Percentiles rank a stretch among this genome's conserved stretches.
These are phyloP conservation scores for Pseudogymnoascus sp. DNA, from an alignment of 2,329 filamentous ascomycete species.

Conservation along the genomic window DNA sequence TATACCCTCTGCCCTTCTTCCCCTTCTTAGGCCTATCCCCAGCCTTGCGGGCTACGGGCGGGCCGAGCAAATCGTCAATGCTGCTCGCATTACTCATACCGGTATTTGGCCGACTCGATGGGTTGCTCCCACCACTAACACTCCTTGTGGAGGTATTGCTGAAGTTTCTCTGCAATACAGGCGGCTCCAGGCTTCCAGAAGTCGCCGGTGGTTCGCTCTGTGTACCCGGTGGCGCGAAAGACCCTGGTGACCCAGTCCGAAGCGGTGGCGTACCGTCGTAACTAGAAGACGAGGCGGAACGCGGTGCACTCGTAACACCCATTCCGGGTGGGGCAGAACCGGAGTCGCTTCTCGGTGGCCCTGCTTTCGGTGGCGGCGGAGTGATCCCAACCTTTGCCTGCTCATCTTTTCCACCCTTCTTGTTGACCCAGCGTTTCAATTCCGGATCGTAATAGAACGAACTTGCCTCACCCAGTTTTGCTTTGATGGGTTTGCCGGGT, in stretches of 20 bases:
- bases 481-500: constrained; percentile 69
- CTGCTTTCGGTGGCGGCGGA: constrained; percentile 69
- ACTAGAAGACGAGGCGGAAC: background rate
- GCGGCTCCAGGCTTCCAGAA: constrained; percentile 17
- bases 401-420: constrained; percentile 68
- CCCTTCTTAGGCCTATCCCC: constrained; percentile 55
- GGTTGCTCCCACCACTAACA: constrained; percentile 28
- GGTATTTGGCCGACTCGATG: constrained; percentile 65
- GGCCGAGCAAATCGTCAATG: constrained; percentile 85
- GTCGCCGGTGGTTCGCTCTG: constrained; percentile 9
- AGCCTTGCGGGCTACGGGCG: constrained; percentile 62
- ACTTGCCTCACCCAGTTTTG: constrained; percentile 90
- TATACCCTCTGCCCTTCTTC: constrained; percentile 81
- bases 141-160: constrained; percentile 25
- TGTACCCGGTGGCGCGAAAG: background rate
- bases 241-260: constrained; percentile 1
- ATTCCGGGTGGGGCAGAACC: constrained; percentile 16
- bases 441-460: constrained; percentile 92
- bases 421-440: constrained; percentile 98
- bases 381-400: constrained; percentile 56
- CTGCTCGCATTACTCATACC: constrained; percentile 88
- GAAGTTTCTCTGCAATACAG: constrained; percentile 20
- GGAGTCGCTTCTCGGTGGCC: constrained; percentile 34
- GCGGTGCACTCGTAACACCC: background rate
- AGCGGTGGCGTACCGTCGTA: background rate